These are phyloP conservation scores for Pichia californica DNA, from an alignment of 805 yeast species.

Conservation along the genomic window DNA sequence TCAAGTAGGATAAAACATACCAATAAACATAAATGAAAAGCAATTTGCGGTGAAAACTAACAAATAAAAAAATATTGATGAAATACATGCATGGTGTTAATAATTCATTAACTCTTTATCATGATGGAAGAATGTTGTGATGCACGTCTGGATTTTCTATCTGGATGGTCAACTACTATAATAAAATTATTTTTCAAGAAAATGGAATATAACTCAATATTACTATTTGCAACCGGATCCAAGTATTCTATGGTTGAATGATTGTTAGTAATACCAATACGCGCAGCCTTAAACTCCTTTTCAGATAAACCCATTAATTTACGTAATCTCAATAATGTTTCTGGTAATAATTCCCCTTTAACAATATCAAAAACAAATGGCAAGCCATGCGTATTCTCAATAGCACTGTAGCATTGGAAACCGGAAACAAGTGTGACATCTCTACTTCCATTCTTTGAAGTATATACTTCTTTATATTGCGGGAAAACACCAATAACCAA, in stretches of 20 bases:
- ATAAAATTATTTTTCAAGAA: constrained; percentile 21
- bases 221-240: constrained; percentile 47
- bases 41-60: too few species aligned
- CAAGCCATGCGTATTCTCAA: constrained; percentile 64
- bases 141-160: constrained; percentile 56
- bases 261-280: constrained; percentile 49
- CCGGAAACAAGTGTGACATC: constrained; percentile 46
- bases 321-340: constrained; percentile 62
- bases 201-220: constrained; percentile 46
- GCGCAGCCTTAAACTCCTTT: constrained; percentile 72
- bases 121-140: constrained; percentile 53
- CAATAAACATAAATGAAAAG: too few species aligned
- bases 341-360: constrained; percentile 57
- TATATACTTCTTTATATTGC: constrained; percentile 20
- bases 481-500: constrained; percentile 45
- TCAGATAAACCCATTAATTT: constrained; percentile 67
- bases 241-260: constrained; percentile 30
- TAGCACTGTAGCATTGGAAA: constrained; percentile 69
- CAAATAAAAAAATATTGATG: too few species aligned
- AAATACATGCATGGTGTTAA: too few species aligned
- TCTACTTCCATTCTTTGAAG: constrained; percentile 22
- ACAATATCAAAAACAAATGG: constrained; percentile 75
- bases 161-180: constrained; percentile 84
- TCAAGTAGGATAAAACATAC: too few species aligned
- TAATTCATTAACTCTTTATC: constrained; percentile 39